These are phyloP conservation scores for Arachis stenosperma DNA, from an alignment of 306 rosid genomes.

Conservation along the genomic window DNA sequence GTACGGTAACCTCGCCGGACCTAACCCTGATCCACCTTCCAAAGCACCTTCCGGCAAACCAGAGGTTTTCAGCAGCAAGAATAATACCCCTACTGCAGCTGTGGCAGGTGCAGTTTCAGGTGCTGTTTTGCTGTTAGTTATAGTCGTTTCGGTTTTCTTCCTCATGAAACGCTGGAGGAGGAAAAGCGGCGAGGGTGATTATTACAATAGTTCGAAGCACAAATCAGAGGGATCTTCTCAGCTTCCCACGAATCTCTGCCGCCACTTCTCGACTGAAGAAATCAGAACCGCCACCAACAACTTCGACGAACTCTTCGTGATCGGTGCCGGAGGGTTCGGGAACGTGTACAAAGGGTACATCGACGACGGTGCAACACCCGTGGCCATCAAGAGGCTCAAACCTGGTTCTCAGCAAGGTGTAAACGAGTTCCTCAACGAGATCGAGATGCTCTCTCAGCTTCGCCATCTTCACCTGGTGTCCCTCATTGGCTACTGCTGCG, in stretches of 20 bases:
- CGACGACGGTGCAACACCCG: not conserved
- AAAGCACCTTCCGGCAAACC: not conserved
- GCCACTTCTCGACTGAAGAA: slow-evolving; percentile 31
- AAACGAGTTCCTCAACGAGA: slow-evolving; percentile 52
- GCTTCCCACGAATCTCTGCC: slow-evolving; percentile 24
- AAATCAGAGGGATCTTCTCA: not conserved
- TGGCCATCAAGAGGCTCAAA: not conserved
- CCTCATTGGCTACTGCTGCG: slow-evolving; percentile 49
- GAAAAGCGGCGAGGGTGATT: not conserved
- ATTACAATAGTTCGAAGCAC: not conserved
- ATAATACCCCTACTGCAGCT: not conserved
- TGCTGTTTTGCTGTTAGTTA: not conserved
- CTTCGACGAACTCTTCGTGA: slow-evolving; percentile 12
- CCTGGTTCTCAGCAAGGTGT: slow-evolving; percentile 36
- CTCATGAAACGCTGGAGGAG: not conserved
- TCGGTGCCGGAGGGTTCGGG: slow-evolving; percentile 33
- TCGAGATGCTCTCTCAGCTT: slow-evolving; percentile 53
- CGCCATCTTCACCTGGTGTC: slow-evolving; percentile 46
- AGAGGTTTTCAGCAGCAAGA: not conserved
- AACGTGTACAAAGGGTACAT: not conserved
- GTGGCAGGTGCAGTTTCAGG: not conserved
- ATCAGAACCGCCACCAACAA: slow-evolving; percentile 39
- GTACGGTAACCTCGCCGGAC: not conserved
- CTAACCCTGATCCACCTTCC: not conserved
- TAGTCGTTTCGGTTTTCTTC: not conserved